These are phyloP conservation scores for Mortierella sp. DNA, from an alignment of 371 early-diverging fungal genomes.

Conservation along the genomic window DNA sequence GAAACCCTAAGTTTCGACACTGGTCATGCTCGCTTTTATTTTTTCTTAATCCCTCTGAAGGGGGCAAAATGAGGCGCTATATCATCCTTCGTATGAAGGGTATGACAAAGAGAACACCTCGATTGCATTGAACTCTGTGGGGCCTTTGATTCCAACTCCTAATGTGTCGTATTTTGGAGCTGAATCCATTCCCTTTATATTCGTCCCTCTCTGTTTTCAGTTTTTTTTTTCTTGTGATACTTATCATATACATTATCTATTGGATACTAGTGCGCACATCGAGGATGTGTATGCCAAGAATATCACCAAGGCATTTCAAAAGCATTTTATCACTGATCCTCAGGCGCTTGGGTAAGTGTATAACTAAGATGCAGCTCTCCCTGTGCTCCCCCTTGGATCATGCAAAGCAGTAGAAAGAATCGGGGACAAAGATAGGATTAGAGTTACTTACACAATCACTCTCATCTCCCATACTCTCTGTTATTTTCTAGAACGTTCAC, in stretches of 20 bases:
- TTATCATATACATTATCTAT: not conserved
- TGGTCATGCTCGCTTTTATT: slow-evolving; percentile 6
- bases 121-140: not conserved
- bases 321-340: slow-evolving; percentile 62
- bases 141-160: slow-evolving; percentile 8
- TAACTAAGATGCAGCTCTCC: not conserved
- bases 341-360: slow-evolving; percentile 61
- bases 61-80: too few relatives aligned
- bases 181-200: not conserved
- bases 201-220: not conserved
- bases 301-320: slow-evolving; percentile 63
- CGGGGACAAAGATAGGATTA: slow-evolving; percentile 16
- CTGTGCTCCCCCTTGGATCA: not conserved
- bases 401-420: slow-evolving; percentile 5
- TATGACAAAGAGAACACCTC: not conserved
- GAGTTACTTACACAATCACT: slow-evolving; percentile 22
- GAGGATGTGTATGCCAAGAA: slow-evolving; percentile 68
- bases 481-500: slow-evolving; percentile 36
- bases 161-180: not conserved
- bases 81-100: not conserved
- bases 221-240: not conserved
- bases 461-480: not conserved
- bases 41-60: too few relatives aligned
- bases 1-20: not conserved
- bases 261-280: slow-evolving; percentile 59